These are phyloP conservation scores for Exophiala alcalophila DNA, from an alignment of 2,329 filamentous ascomycete species.

Conservation along the genomic window DNA sequence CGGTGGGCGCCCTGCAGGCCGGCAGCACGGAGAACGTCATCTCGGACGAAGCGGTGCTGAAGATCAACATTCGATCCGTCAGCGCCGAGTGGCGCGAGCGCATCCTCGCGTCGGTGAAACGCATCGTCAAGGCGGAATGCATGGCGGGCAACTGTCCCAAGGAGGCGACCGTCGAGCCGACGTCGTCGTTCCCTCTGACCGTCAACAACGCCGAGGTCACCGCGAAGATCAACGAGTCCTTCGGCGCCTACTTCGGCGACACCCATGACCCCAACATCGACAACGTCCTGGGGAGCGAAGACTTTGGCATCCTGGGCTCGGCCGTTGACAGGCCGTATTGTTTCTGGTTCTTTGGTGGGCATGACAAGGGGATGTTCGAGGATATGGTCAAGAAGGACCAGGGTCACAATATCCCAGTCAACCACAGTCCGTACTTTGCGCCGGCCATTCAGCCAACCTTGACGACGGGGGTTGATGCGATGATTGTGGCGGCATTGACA, in stretches of 20 bases:
- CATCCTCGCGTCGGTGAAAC: slow-evolving; percentile 48
- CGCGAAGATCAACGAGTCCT: slow-evolving; percentile 43
- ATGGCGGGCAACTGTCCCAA: slow-evolving; percentile 50
- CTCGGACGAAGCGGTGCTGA: slow-evolving; percentile 53
- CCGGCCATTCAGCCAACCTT: slow-evolving; percentile 60
- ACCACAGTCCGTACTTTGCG: slow-evolving; percentile 59
- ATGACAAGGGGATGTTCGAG: slow-evolving; percentile 44
- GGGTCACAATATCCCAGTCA: slow-evolving; percentile 53
- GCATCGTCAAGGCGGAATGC: slow-evolving; percentile 58
- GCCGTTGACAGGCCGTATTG: slow-evolving; percentile 49
- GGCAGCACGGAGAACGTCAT: slow-evolving; percentile 62
- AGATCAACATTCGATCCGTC: slow-evolving; percentile 54
- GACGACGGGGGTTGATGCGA: slow-evolving; percentile 50
- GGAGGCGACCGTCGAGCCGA: slow-evolving; percentile 47
- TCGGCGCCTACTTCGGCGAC: slow-evolving; percentile 47
- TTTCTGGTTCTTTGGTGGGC: slow-evolving; percentile 58
- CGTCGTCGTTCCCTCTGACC: slow-evolving; percentile 52
- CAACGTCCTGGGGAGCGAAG: slow-evolving; percentile 46
- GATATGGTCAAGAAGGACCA: slow-evolving; percentile 45
- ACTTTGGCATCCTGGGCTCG: slow-evolving; percentile 57
- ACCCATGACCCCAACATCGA: slow-evolving; percentile 26
- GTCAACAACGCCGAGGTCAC: slow-evolving; percentile 52
- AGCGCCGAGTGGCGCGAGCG: slow-evolving; percentile 46
- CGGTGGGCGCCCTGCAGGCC: slow-evolving; percentile 57
- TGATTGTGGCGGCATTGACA: slow-evolving; percentile 52